A percentile compares a stretch with the other conserved stretches of the same genome.
phyloP scores from a whole-genome alignment of 139 green algal genomes.

The Microglena sp. region DNA sequence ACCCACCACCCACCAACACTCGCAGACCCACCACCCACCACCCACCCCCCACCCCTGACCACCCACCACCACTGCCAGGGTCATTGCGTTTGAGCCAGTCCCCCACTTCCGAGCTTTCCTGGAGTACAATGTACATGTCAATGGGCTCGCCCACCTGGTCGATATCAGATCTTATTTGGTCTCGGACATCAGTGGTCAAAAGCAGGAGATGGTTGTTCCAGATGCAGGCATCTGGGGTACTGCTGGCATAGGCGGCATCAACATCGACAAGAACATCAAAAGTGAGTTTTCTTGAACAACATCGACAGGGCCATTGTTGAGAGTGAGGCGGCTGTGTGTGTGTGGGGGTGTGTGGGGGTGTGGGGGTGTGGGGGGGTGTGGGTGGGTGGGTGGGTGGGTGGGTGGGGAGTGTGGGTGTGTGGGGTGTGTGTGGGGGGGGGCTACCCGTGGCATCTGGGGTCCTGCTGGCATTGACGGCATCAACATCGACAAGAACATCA shows the following conservation, averaged over 20 bases:
- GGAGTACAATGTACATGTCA: constrained; percentile 41
- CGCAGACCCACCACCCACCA: too few species aligned
- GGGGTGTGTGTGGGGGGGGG: too few species aligned
- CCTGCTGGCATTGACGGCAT: constrained; percentile 10
- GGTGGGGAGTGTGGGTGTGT: too few species aligned
- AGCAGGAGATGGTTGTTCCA: constrained; percentile 3
- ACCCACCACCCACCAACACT: too few species aligned
- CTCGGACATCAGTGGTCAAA: background rate
- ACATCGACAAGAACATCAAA: constrained; percentile 7
- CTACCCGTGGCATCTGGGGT: constrained; percentile 7
- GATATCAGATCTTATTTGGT: background rate
- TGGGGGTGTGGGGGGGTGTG: too few species aligned
- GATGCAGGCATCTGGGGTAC: constrained; percentile 6
- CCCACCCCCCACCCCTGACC: too few species aligned
- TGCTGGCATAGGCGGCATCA: background rate
- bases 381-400: too few species aligned
- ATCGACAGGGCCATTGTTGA: too few species aligned
- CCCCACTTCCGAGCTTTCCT: constrained; percentile 59
- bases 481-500: constrained; percentile 14
- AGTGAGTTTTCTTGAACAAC: too few species aligned
- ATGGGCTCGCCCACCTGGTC: constrained; percentile 24
- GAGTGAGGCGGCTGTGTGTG: too few species aligned
- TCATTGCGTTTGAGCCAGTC: constrained; percentile 36
- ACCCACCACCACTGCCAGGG: constrained; percentile 6
- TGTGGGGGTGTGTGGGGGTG: too few species aligned